Percentiles rank a stretch among this genome's conserved stretches.
These are phyloP conservation scores for Letharia columbiana DNA, from an alignment of 495 filamentous ascomycete genomes.

Conservation along the genomic window DNA sequence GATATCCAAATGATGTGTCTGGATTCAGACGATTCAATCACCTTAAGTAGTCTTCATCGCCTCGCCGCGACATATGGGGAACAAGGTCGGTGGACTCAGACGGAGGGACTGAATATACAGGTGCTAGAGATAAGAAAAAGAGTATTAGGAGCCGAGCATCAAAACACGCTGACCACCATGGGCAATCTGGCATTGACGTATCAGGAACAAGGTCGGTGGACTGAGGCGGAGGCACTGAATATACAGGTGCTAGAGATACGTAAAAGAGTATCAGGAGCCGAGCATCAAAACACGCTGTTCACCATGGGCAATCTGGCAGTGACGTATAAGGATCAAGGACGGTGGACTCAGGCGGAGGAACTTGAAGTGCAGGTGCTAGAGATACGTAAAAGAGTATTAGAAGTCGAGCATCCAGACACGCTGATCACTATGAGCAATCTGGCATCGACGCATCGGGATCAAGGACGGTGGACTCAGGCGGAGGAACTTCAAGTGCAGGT, in stretches of 20 bases:
- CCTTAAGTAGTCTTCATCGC: conserved; percentile 28
- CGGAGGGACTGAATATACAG: conserved; percentile 21
- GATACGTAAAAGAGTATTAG: conserved; percentile 24
- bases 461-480: background rate
- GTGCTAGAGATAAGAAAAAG: conserved; percentile 24
- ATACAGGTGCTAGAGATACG: background rate
- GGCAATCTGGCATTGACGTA: conserved; percentile 24
- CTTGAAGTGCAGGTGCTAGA: conserved; percentile 22
- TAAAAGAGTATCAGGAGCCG: conserved; percentile 10
- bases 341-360: conserved; percentile 28
- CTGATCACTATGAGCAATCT: conserved; percentile 1
- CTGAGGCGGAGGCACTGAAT: conserved; percentile 25
- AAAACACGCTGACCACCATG: conserved; percentile 22
- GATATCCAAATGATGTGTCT: background rate
- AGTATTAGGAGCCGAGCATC: conserved; percentile 26
- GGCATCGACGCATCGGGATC: background rate
- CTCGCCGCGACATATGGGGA: conserved; percentile 28
- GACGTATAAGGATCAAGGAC: conserved; percentile 25
- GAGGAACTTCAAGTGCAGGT: conserved; percentile 7
- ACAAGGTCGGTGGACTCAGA: conserved; percentile 18
- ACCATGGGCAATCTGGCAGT: conserved; percentile 20
- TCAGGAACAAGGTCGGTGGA: conserved; percentile 21
- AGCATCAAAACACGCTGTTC: conserved; percentile 23
- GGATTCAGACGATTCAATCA: background rate
- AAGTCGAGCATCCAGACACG: conserved; percentile 33